phyloP scores from a whole-genome alignment of 2,329 filamentous ascomycete species.

The Emergomyces pasteurianus region DNA sequence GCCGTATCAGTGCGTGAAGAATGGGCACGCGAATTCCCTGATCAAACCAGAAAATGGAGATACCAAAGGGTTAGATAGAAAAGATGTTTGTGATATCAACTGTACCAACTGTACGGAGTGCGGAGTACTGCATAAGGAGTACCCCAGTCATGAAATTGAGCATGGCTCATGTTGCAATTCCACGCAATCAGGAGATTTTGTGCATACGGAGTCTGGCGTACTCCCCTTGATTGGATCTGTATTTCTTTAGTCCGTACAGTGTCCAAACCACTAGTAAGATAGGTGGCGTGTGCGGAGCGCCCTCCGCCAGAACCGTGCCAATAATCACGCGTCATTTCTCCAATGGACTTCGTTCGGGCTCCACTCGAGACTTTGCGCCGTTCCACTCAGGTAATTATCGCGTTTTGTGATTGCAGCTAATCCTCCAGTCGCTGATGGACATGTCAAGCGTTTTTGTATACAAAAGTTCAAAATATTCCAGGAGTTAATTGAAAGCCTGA shows the following conservation, averaged over 20 bases:
- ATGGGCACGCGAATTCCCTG: not conserved
- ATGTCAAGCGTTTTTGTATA: no score
- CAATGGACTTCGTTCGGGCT: not conserved
- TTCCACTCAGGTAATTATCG: not conserved
- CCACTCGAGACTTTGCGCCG: no score
- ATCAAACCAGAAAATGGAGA: no score
- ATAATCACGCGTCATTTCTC: not conserved
- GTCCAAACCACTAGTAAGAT: not conserved
- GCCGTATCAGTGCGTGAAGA: not conserved
- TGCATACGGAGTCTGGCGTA: no score
- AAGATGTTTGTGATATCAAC: not conserved
- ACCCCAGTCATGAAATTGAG: no score
- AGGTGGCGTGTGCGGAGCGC: not conserved
- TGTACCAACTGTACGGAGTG: no score
- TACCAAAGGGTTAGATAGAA: no score
- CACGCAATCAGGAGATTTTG: no score
- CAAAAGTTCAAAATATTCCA: no score
- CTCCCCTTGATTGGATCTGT: not conserved
- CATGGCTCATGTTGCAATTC: no score
- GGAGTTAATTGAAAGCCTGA: not conserved
- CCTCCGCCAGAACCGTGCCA: not conserved
- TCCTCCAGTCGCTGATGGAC: not conserved
- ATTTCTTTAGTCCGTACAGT: not conserved
- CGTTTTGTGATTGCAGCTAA: not conserved
- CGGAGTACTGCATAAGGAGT: no score